phyloP scores from a whole-genome alignment of 2,329 filamentous ascomycete genomes.

The Monilinia vaccinii-corymbosi region DNA sequence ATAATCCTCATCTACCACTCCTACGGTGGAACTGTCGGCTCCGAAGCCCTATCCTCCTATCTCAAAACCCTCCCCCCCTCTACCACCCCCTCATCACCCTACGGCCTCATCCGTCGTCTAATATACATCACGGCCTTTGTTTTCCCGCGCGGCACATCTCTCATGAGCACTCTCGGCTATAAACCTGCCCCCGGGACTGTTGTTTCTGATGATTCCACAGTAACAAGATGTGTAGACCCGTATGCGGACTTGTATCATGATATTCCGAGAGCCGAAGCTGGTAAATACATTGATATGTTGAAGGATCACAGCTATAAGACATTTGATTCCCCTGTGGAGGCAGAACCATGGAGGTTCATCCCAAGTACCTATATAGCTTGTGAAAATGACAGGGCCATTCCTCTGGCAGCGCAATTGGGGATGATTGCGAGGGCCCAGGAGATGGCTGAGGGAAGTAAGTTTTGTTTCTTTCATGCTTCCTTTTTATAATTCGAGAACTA shows the following conservation, averaged over 20 bases:
- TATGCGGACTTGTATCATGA: slow-evolving; percentile 32
- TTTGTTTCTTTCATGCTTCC: neutral
- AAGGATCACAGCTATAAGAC: slow-evolving; percentile 26
- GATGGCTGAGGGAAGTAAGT: neutral
- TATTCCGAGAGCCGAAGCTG: slow-evolving; percentile 21
- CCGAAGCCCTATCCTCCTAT: slow-evolving; percentile 30
- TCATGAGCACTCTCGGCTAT: slow-evolving; percentile 12
- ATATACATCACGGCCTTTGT: slow-evolving; percentile 13
- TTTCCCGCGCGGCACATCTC: slow-evolving; percentile 14
- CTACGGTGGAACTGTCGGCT: slow-evolving; percentile 32
- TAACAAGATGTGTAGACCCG: slow-evolving; percentile 16
- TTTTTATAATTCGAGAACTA: neutral
- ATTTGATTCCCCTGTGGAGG: slow-evolving; percentile 23
- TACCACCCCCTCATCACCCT: neutral
- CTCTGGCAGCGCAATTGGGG: slow-evolving; percentile 29
- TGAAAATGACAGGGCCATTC: slow-evolving; percentile 32
- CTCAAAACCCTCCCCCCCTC: neutral
- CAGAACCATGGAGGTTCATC: slow-evolving; percentile 33
- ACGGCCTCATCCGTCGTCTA: neutral
- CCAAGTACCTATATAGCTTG: slow-evolving; percentile 35
- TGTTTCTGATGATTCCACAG: neutral
- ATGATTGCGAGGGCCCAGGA: slow-evolving; percentile 26
- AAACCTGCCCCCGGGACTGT: slow-evolving; percentile 15
- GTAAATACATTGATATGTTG: slow-evolving; percentile 17
- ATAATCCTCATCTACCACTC: slow-evolving; percentile 34